Conservation (phyloP, 164 flowering plant genomes). For the Chimonanthus praecox region DNA sequence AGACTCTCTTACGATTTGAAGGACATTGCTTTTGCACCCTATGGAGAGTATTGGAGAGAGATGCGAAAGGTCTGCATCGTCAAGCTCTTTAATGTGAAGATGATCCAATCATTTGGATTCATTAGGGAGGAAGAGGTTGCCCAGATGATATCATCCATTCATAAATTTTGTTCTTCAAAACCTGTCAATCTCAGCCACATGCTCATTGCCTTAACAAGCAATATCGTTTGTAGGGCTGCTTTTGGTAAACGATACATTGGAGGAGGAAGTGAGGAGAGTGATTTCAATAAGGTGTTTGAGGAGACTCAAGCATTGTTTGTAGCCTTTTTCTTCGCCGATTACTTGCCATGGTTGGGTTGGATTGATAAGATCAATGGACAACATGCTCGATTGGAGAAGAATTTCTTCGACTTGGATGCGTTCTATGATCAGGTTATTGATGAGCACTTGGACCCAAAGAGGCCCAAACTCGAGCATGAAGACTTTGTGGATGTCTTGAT, state of each 20-base stretch:
- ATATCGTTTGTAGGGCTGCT: conserved; percentile 8
- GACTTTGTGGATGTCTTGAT: conserved; percentile 1
- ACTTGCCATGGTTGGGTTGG: conserved; percentile 4
- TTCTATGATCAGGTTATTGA: conserved; percentile 6
- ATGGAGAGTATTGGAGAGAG: conserved; percentile 24
- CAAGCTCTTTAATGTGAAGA: conserved; percentile 15
- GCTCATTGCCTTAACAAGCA: background rate
- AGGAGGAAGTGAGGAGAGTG: background rate
- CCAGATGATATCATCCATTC: conserved; percentile 7
- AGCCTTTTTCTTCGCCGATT: background rate
- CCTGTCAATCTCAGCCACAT: conserved; percentile 4
- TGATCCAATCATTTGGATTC: conserved; percentile 10
- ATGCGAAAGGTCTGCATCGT: conserved; percentile 15
- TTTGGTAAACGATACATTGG: background rate
- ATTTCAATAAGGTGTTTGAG: background rate
- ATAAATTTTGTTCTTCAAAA: background rate
- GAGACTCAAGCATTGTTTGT: background rate
- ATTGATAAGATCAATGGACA: background rate
- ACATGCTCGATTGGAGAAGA: background rate
- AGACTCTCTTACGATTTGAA: conserved; percentile 2
- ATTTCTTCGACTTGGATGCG: background rate
- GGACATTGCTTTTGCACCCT: conserved; percentile 22
- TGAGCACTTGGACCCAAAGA: background rate
- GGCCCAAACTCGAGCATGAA: background rate
- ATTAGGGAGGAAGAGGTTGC: conserved; percentile 14